These are phyloP conservation scores for Bipolaris zeicola DNA, from an alignment of 2,329 filamentous ascomycete species.

Conservation along the genomic window DNA sequence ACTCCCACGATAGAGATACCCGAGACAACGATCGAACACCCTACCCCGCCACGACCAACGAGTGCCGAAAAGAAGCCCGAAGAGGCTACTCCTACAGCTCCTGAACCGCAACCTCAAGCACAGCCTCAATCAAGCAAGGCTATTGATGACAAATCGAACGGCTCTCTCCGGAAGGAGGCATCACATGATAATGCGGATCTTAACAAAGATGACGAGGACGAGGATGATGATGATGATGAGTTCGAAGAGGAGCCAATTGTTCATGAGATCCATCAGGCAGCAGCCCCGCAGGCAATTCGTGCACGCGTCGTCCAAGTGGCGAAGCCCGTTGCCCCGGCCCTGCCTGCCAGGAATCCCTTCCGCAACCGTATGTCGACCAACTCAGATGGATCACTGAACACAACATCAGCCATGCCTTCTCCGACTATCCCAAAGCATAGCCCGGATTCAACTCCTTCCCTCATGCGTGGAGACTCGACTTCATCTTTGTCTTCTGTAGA, in stretches of 20 bases:
- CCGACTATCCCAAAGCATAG: slow-evolving; percentile 34
- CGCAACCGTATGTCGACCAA: slow-evolving; percentile 48
- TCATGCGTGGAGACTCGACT: slow-evolving; percentile 43
- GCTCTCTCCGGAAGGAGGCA: slow-evolving; percentile 7
- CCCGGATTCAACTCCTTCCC: slow-evolving; percentile 43
- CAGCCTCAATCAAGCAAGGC: slow-evolving; percentile 2
- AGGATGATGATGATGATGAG: slow-evolving; percentile 47
- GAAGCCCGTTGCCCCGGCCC: slow-evolving; percentile 76
- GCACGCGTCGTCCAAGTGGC: slow-evolving; percentile 84
- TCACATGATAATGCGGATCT: slow-evolving; percentile 52
- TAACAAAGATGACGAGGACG: slow-evolving; percentile 53
- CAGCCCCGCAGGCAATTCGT: slow-evolving; percentile 71
- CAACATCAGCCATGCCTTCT: slow-evolving; percentile 25
- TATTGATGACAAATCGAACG: slow-evolving; percentile 5
- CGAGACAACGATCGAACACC: slow-evolving; percentile 35
- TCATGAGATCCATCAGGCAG: slow-evolving; percentile 68
- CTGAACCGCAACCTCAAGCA: not conserved
- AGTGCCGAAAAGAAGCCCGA: slow-evolving; percentile 11
- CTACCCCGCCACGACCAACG: slow-evolving; percentile 17
- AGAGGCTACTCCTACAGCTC: slow-evolving; percentile 10
- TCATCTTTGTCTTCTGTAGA: slow-evolving; percentile 44
- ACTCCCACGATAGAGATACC: slow-evolving; percentile 45
- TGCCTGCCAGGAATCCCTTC: slow-evolving; percentile 78
- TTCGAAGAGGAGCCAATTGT: slow-evolving; percentile 68
- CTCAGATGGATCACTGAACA: slow-evolving; percentile 35